These are phyloP conservation scores for Dinochytrium kinnereticum DNA, from an alignment of 371 early-diverging fungal genomes.

Conservation along the genomic window DNA sequence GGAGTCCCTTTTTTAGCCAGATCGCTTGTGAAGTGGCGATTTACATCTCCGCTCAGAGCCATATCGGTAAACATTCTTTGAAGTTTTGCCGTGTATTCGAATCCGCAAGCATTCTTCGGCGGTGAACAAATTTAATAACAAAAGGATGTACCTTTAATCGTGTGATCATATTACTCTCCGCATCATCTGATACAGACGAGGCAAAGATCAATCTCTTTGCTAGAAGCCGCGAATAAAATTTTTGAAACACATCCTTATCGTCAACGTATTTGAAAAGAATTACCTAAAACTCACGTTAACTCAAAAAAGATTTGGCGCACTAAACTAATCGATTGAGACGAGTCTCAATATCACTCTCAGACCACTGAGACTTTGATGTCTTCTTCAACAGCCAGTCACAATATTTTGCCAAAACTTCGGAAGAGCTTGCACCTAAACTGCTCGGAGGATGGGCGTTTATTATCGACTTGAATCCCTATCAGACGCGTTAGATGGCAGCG, in stretches of 20 bases:
- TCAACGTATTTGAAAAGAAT: slow-evolving; percentile 62
- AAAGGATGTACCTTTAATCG: slow-evolving; percentile 44
- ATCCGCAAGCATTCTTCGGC: slow-evolving; percentile 9
- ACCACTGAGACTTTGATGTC: slow-evolving; percentile 50
- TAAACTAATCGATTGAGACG: slow-evolving; percentile 54
- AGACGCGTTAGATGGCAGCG: background rate
- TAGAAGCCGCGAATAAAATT: slow-evolving; percentile 59
- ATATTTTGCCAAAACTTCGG: slow-evolving; percentile 82
- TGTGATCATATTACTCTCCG: slow-evolving; percentile 54
- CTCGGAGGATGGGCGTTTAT: slow-evolving; percentile 57
- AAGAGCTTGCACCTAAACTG: slow-evolving; percentile 54
- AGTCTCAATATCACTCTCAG: slow-evolving; percentile 64
- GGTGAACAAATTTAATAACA: no score
- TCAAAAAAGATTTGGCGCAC: background rate
- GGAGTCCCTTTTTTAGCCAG: background rate
- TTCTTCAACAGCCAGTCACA: slow-evolving; percentile 81
- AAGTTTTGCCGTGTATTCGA: slow-evolving; percentile 85
- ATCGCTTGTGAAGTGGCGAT: slow-evolving; percentile 62
- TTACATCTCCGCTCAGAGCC: slow-evolving; percentile 74
- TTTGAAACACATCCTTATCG: slow-evolving; percentile 67
- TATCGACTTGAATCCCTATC: slow-evolving; percentile 72
- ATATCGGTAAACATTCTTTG: slow-evolving; percentile 92
- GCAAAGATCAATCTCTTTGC: slow-evolving; percentile 57
- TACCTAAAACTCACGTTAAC: slow-evolving; percentile 29
- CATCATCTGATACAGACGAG: slow-evolving; percentile 53